Conservation (phyloP, 1,284 basidiomycete genomes). For the Fomitopsis palustris region DNA sequence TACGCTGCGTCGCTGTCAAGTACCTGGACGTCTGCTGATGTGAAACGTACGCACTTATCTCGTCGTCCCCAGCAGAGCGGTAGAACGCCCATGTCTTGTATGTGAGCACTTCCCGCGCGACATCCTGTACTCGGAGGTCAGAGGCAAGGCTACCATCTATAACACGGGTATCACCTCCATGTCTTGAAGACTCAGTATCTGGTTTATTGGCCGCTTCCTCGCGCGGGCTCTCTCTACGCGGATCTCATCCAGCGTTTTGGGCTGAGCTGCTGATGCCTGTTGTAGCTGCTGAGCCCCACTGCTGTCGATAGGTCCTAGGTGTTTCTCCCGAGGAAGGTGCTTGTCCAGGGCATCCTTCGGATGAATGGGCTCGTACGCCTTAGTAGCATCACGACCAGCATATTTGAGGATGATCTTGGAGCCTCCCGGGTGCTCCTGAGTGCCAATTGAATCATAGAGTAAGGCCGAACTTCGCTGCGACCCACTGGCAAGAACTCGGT, state of each 20-base stretch:
- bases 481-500: constrained; percentile 77
- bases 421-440: constrained; percentile 81
- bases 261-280: constrained; percentile 36
- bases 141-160: too few species aligned
- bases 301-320: constrained; percentile 67
- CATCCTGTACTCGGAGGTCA: constrained; percentile 29
- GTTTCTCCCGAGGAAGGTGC: constrained; percentile 58
- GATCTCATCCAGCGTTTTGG: constrained; percentile 67
- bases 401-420: constrained; percentile 75
- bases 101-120: constrained; percentile 63
- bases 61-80: constrained; percentile 79
- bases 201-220: constrained; percentile 58
- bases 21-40: not conserved
- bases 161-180: constrained; percentile 55
- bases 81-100: constrained; percentile 81
- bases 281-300: constrained; percentile 45
- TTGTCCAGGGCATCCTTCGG: constrained; percentile 68
- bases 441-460: not conserved
- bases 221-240: constrained; percentile 61
- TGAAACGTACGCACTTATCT: constrained; percentile 55
- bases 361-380: constrained; percentile 72
- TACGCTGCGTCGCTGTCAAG: constrained; percentile 37
- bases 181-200: constrained; percentile 72
- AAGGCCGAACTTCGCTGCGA: not conserved
- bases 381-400: constrained; percentile 76